Base-by-base conservation (phyloP, 116 monocot species). In the Dioscorea cayenensis region DNA sequence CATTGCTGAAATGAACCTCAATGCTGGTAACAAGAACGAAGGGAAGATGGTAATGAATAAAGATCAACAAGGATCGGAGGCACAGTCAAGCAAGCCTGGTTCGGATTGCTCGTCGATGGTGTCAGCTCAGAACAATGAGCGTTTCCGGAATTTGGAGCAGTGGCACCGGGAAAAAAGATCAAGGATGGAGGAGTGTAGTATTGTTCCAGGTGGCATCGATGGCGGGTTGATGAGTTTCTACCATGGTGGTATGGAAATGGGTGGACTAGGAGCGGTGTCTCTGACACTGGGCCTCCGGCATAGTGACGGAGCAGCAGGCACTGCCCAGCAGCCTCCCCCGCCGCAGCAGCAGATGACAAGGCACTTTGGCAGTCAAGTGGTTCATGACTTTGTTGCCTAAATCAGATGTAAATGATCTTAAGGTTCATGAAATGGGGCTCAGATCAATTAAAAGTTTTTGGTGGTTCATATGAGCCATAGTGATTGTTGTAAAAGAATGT, bases 281-380 rank as follows among this genome's bases (percentile, higher is more conserved):
- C 61, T 86, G 3, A 86, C 85, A 0, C 43, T 86, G 32, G 85
- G 85, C 5, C 81, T 86, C 2, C 21, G 76, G 38, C 85, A 85
- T 63, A 73, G 70, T 6, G 84, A 84, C 19, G 84, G 76, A 13
- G 62, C 70, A 14, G 22, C 28, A 19, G 23, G 23, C 28, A 0
- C 36, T 43, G 43, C 21, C 6, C 78, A 78, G 28, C 78, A 72
- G 61, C 75, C 75, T 29, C 81, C 77, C 43, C 75, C 75, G 49
- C 81, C 77, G 35, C 73, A 78, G 51, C 79, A 81, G 63, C 82
- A 82, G 60, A 43, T 81, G 6, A 82, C 79, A 66, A 71, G 75
- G 63, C 82, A 75, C 38, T 84, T 80, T 77, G 85, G 80, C 10
- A 61, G 70, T 50, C 82, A 85, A 4, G 77, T 85, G 76, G 71